Evolutionary conservation across 345 rosid genomes (phyloP).

Genomic region (Salix purpurea): DNA sequence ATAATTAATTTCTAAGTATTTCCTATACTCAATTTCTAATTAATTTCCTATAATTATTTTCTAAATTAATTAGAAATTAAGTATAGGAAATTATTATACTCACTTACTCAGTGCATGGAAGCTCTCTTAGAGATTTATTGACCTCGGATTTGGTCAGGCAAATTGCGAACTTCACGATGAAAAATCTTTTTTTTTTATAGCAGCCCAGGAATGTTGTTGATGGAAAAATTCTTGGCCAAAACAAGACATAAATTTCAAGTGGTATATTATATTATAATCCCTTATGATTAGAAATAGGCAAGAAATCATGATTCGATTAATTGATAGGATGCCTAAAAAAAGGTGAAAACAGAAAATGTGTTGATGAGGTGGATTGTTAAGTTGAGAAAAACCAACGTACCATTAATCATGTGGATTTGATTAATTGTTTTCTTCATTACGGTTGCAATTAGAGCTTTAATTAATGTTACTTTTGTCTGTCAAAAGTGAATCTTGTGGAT

Average conservation of each 20-base stretch:
- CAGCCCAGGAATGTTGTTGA: neutral
- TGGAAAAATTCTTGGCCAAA: neutral
- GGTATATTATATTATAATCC: neutral
- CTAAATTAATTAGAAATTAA: too few relatives aligned
- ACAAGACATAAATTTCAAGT: neutral
- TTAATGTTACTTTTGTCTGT: too few relatives aligned
- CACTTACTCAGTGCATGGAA: neutral
- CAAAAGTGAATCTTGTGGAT: too few relatives aligned
- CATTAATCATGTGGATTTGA: too few relatives aligned
- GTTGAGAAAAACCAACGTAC: too few relatives aligned
- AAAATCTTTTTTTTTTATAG: neutral
- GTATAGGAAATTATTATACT: too few relatives aligned
- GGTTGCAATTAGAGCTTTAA: too few relatives aligned
- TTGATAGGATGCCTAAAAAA: neutral
- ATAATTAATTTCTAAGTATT: neutral
- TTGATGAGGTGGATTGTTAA: too few relatives aligned
- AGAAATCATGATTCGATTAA: constrained; percentile 1
- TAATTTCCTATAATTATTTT: too few relatives aligned
- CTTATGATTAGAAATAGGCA: neutral
- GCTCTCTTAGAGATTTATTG: neutral
- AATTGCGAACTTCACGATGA: neutral
- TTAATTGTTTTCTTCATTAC: too few relatives aligned
- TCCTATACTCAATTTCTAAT: neutral
- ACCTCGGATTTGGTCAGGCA: neutral
- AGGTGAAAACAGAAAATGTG: neutral